Percentiles rank a stretch among this genome's conserved stretches.
phyloP scores from a whole-genome alignment of 768 basidiomycete genomes.

The Tulasnella sp. region DNA sequence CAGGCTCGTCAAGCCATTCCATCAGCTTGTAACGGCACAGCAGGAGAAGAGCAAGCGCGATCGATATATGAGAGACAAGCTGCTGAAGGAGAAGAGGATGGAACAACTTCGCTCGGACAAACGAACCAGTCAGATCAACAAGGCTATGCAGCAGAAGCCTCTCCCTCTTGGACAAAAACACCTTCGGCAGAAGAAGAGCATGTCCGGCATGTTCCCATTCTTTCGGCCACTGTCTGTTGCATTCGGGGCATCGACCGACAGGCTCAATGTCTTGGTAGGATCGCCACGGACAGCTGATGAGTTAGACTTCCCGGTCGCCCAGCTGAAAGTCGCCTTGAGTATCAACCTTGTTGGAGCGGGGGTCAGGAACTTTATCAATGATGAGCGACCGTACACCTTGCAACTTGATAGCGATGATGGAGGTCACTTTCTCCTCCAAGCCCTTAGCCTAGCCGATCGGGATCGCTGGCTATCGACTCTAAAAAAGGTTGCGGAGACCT shows the following conservation, averaged over 20 bases:
- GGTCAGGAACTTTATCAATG: slow-evolving; percentile 61
- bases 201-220: slow-evolving; percentile 75
- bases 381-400: slow-evolving; percentile 73
- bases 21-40: slow-evolving; percentile 48
- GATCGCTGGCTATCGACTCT: slow-evolving; percentile 68
- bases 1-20: slow-evolving; percentile 54
- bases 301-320: slow-evolving; percentile 59
- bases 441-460: slow-evolving; percentile 59
- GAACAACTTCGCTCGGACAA: slow-evolving; percentile 64
- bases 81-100: slow-evolving; percentile 62
- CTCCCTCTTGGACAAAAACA: slow-evolving; percentile 51
- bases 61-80: slow-evolving; percentile 50
- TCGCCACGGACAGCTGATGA: slow-evolving; percentile 48
- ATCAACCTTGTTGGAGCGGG: slow-evolving; percentile 63
- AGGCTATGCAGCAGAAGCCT: slow-evolving; percentile 44
- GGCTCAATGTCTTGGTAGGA: not conserved
- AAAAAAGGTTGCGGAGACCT: slow-evolving; percentile 54
- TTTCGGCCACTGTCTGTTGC: slow-evolving; percentile 81
- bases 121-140: slow-evolving; percentile 62
- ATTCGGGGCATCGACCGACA: slow-evolving; percentile 46
- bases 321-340: slow-evolving; percentile 57
- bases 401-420: slow-evolving; percentile 80
- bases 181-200: slow-evolving; percentile 79
- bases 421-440: slow-evolving; percentile 70
- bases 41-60: slow-evolving; percentile 78